phyloP scores from a whole-genome alignment of 2,329 filamentous ascomycete genomes.

The Arthrobotrys entomopaga region DNA sequence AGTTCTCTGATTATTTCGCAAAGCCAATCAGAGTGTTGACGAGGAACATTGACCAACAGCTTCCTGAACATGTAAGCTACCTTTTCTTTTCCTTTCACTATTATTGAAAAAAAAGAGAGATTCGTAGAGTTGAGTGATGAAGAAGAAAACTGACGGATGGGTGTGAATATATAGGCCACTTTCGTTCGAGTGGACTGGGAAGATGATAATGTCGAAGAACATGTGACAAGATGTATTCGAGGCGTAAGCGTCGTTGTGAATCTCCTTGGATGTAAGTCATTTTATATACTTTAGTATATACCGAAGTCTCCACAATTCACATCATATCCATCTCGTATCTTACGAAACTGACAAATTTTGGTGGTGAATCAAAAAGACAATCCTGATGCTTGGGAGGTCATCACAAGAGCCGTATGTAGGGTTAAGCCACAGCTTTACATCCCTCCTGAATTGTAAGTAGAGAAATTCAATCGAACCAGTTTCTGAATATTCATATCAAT shows the following conservation, averaged over 20 bases:
- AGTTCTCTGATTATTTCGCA: constrained; percentile 49
- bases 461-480: background rate
- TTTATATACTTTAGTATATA: too few species aligned
- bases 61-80: constrained; percentile 33
- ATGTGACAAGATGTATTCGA: constrained; percentile 42
- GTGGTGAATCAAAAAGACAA: constrained; percentile 23
- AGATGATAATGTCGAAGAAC: constrained; percentile 49
- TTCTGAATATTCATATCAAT: constrained; percentile 4
- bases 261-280: constrained; percentile 52
- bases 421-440: constrained; percentile 53
- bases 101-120: too few species aligned
- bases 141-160: constrained; percentile 31
- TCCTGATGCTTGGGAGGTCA: constrained; percentile 45
- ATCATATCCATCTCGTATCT: constrained; percentile 9
- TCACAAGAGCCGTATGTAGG: constrained; percentile 49
- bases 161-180: constrained; percentile 44
- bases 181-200: constrained; percentile 50
- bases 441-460: constrained; percentile 53
- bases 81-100: too few species aligned
- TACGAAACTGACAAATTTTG: constrained; percentile 45
- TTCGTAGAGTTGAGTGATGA: background rate
- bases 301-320: background rate
- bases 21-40: constrained; percentile 51
- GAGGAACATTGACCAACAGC: constrained; percentile 30
- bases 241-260: constrained; percentile 50